Evolutionary conservation across 2,329 filamentous ascomycete species (phyloP), one percentile per base, ranked within the genome.

Genomic region (Colletotrichum cordylinicola): DNA sequence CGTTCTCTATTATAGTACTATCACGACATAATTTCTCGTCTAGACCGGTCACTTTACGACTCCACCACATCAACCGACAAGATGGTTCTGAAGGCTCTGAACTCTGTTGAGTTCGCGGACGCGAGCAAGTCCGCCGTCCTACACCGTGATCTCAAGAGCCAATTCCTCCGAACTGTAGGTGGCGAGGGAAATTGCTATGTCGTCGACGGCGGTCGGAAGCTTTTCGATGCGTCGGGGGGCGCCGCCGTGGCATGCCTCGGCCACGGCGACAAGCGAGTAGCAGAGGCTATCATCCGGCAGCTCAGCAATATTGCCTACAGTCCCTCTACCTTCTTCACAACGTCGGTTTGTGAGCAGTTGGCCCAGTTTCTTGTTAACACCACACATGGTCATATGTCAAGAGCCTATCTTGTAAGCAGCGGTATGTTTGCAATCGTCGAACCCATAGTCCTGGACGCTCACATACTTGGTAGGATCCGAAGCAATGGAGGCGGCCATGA

Each of bases 401-500:
- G 83, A 24, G 84, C 83, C 13, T 85, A 84, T 70, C 82, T 86
- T 29, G 83, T 86, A 55, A 82, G 83, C 76, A 86, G 84, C 4
- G 84, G 84, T 83, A 18, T 77, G 83, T 78, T 15, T n/a, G 18
- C 4, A 31, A 16, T 16, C 29, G n/a, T 24, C 15, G 33, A n/a
- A 43, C 8, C 21, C 12, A 64, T 9, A 21, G 43, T 16, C 12
- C 13, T 48, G 24, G 12, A n/a, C 3, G n/a, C 29, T 60, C 16
- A 56, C 4, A 12, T 13, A 29, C 39, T 73, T 27, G 67, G 9
- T 71, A 91, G 90, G 91, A 2, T 92, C 91, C n/a, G 84, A 85
- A 64, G 88, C 88, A 33, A 85, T 86, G 65, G 89, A 91, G 70
- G 85, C 88, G 0, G 86, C 86, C 0, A 79, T 90, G 77, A 91